Conservation (phyloP, 2,329 filamentous ascomycete genomes). For the Colletotrichum cordylinicola region DNA sequence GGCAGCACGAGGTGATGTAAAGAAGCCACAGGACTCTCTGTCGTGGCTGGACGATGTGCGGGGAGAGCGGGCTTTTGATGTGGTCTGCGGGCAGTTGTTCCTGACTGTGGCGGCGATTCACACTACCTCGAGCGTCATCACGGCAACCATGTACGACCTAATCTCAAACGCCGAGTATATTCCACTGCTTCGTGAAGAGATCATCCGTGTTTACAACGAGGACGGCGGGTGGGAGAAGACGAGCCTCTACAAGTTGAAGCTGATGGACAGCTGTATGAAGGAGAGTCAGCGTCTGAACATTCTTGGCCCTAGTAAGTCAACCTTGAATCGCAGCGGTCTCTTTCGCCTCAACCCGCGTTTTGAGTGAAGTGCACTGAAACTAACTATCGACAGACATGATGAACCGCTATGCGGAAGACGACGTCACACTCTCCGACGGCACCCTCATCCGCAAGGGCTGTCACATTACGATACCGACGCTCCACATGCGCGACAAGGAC, state of each 20-base stretch:
- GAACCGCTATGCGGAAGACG: not conserved
- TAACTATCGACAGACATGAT: not conserved
- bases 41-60: not conserved
- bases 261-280: not conserved
- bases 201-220: not conserved
- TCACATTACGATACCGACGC: not conserved
- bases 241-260: not conserved
- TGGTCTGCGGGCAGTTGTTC: not conserved
- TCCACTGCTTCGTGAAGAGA: not conserved
- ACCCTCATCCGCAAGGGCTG: not conserved
- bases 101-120: not conserved
- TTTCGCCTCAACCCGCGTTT: not conserved
- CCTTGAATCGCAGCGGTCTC: not conserved
- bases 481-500: not conserved
- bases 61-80: not conserved
- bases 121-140: not conserved
- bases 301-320: not conserved
- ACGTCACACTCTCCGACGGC: not conserved
- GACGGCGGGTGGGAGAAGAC: not conserved
- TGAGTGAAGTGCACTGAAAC: accelerated
- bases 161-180: not conserved
- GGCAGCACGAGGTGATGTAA: not conserved
- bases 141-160: not conserved
- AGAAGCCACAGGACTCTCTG: not conserved
- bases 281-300: not conserved